Base-by-base conservation (phyloP, 2,329 filamentous ascomycete genomes). In the Tolypocladium guangdongense region DNA sequence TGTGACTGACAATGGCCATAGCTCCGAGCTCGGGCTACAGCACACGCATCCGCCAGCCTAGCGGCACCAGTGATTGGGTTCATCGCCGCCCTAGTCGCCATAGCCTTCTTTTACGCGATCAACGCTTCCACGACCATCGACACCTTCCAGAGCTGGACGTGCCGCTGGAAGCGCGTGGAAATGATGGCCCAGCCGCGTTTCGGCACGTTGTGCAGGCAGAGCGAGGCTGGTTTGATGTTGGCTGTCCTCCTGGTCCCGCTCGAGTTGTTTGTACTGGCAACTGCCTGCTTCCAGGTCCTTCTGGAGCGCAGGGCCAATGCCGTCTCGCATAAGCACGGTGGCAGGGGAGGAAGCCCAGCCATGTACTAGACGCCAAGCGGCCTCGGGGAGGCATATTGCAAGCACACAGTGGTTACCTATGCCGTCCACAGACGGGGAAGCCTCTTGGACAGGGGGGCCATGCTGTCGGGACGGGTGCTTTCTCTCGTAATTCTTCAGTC, bases 111-210 rank as follows among this genome's bases (percentile, higher is more conserved):
- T 64, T 84, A 82, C 61, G 71, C 71, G 52, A 71, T 80, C 64
- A 78, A 82, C 58, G 65, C 73, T 20, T 83, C 81, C 4, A 67
- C 66, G 16, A 71, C 70, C 10, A 68, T 70, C 55, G 78, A 82
- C 62, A 81, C 78, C 7, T 66, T 84, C 12, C 72, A 83, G 62
- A 82, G 78, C 65, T 85, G 82, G 82, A 78, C 74, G 41, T 85
- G 82, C 65, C 78, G 79, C 57, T 85, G 82, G 81, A 66, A 68
- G 10, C 61, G 70, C 24, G 68, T 83, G n/a, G 64, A 67, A 55
- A 82, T 84, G 78, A 59, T 61, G 18, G 62, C 68, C 37, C 66
- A 74, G 56, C 81, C 82, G 33, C 71, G 80, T 61, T 85, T 82
- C 61, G 74, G 71, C 18, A 75, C 74, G 0, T 66, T 85, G 50